Conservation (phyloP, 2,329 filamentous ascomycete genomes). For the Aureobasidium sp. region DNA sequence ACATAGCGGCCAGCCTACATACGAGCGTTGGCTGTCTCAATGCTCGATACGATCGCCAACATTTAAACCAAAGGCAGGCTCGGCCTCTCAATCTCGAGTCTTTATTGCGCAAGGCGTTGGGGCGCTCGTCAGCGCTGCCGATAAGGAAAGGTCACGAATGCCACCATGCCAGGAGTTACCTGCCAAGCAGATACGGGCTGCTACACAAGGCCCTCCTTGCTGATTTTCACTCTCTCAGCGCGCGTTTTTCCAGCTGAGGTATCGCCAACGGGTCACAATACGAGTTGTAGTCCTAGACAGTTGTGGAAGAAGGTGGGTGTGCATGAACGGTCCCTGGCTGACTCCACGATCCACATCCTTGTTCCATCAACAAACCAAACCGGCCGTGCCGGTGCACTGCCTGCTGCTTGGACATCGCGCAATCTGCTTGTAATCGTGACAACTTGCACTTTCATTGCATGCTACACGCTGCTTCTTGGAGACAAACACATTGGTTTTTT, state of each 20-base stretch:
- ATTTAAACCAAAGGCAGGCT: background rate
- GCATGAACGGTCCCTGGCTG: background rate
- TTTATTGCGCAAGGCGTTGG: background rate
- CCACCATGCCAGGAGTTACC: background rate
- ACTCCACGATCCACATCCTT: background rate
- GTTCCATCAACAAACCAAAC: background rate
- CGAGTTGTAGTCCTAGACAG: background rate
- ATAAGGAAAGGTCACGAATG: background rate
- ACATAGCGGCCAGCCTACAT: background rate
- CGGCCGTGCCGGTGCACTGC: background rate
- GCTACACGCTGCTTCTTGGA: background rate
- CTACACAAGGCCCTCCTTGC: background rate
- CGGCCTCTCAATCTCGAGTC: background rate
- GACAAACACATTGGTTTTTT: background rate
- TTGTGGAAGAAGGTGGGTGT: background rate
- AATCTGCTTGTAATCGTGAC: background rate
- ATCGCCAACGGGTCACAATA: background rate
- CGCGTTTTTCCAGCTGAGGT: background rate
- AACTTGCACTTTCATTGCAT: background rate
- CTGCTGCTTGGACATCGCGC: background rate
- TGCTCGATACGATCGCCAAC: conserved; percentile 3
- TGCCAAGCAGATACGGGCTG: background rate
- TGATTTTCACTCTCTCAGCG: background rate
- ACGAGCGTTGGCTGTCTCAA: background rate
- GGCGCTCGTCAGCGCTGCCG: background rate